Conservation (phyloP, 2,329 filamentous ascomycete species). For the Thelonectria blattea region DNA sequence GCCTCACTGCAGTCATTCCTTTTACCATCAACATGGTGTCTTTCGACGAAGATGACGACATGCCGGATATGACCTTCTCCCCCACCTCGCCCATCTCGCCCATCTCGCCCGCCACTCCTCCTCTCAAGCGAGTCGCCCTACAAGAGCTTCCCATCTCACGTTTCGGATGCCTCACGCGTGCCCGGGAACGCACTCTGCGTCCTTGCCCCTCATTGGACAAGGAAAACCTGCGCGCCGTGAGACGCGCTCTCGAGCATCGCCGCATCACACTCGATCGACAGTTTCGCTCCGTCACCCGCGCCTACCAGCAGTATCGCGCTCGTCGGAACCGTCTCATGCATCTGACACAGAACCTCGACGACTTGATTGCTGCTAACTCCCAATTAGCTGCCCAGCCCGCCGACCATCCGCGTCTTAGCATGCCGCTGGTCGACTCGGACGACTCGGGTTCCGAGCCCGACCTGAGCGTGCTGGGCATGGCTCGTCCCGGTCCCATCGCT, state of each 20-base stretch:
- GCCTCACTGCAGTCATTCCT: neutral
- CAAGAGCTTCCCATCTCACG: constrained; percentile 36
- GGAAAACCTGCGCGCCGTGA: constrained; percentile 36
- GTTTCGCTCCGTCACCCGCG: constrained; percentile 10
- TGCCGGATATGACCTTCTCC: neutral
- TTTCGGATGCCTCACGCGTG: constrained; percentile 29
- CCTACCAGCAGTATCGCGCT: constrained; percentile 15
- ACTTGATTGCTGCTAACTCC: constrained; percentile 24
- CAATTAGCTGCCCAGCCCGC: constrained; percentile 39
- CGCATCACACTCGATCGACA: constrained; percentile 16
- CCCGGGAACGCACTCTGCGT: constrained; percentile 30
- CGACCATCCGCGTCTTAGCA: constrained; percentile 43
- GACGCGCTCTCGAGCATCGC: constrained; percentile 25
- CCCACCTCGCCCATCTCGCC: neutral
- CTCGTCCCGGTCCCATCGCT: constrained; percentile 36
- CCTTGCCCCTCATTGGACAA: constrained; percentile 37
- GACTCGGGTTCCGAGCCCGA: constrained; percentile 47
- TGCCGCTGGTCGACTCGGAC: constrained; percentile 45
- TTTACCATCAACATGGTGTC: constrained; percentile 26
- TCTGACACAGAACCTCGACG: constrained; percentile 7
- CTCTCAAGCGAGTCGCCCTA: constrained; percentile 37
- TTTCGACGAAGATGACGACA: constrained; percentile 4
- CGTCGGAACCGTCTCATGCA: constrained; percentile 13
- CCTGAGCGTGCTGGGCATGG: constrained; percentile 45
- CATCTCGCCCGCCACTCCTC: constrained; percentile 7